Conservation (phyloP, 352 stramenopile genomes). For the Phytopythium mirpurense region DNA sequence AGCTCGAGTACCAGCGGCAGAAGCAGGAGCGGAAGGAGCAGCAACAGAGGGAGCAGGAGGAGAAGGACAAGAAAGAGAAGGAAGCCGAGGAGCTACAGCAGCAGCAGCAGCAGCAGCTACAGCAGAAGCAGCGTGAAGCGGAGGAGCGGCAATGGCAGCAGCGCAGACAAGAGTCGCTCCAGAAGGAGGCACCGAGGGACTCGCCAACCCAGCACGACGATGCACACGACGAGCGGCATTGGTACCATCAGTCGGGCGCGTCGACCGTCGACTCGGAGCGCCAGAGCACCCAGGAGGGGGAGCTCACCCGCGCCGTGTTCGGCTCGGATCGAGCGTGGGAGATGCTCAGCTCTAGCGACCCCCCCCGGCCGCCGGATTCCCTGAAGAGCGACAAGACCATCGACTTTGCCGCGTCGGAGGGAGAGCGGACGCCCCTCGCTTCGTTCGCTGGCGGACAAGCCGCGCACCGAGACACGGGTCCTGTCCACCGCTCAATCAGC, state of each 20-base stretch:
- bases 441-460: background rate
- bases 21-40: background rate
- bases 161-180: conserved; percentile 9
- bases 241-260: background rate
- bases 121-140: conserved; percentile 9
- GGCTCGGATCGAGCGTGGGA: background rate
- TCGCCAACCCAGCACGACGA: conserved; percentile 3
- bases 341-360: conserved; percentile 1
- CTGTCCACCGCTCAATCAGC: conserved; percentile 10
- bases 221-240: conserved; percentile 6
- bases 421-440: conserved; percentile 1
- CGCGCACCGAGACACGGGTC: background rate
- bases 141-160: conserved; percentile 13
- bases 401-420: conserved; percentile 4
- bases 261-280: conserved; percentile 1
- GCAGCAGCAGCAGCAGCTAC: conserved; percentile 11
- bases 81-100: conserved; percentile 4
- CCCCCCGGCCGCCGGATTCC: background rate
- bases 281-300: conserved; percentile 1
- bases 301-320: conserved; percentile 9
- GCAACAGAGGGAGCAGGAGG: background rate
- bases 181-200: conserved; percentile 8
- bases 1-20: background rate
- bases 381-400: background rate
- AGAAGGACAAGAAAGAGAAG: conserved; percentile 3